Evolutionary conservation across 2,329 filamentous ascomycete genomes (phyloP), one percentile per base, ranked within the genome.

Genomic region (Colletotrichum higginsianum): DNA sequence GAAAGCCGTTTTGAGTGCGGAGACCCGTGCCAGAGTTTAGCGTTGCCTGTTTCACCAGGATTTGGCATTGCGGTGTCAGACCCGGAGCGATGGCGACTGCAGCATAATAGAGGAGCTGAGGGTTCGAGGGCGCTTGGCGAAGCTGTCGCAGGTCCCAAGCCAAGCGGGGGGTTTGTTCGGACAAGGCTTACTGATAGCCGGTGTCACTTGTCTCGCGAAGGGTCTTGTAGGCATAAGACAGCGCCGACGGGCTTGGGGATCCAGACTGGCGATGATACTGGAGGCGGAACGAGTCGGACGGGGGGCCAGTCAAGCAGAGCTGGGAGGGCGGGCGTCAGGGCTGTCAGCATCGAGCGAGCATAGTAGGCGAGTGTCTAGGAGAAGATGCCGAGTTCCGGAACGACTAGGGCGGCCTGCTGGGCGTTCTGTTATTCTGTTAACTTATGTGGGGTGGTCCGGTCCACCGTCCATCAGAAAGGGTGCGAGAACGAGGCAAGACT

Each of bases 21-120:
- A 60, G 65, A 71, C 57, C 64, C 57, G 58, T 68, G 58, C 64
- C 58, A 68, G 49, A 55, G 65, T 68, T 67, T 67, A 46, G 65
- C 38, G 58, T 58, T 57, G 46, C 53, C 52, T 30, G 68, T 68
- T 71, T 71, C 65, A 71, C 64, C 52, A 63, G 58, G 58, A 68
- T 53, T 23, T 68, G 65, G 58, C 44, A 62, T 71, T 30, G 64
- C 50, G 44, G 57, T 46, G 64, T 38, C 57, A 46, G 56, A 52
- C 9, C 23, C 56, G n/a, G 50, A 67, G 63, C 57, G 38, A 67
- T n/a, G 50, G 18, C 30, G 15, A 55, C 53, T 62, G 67, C 56
- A 50, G 35, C 63, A 46, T 47, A 44, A 47, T 38, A 12, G 46
- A 63, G 65, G 58, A 56, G 57, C 52, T 40, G 50, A 58, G 38